Evolutionary conservation across 2,329 filamentous ascomycete species (phyloP), one percentile per base, ranked within the genome.

Genomic region (Apiospora sp.): DNA sequence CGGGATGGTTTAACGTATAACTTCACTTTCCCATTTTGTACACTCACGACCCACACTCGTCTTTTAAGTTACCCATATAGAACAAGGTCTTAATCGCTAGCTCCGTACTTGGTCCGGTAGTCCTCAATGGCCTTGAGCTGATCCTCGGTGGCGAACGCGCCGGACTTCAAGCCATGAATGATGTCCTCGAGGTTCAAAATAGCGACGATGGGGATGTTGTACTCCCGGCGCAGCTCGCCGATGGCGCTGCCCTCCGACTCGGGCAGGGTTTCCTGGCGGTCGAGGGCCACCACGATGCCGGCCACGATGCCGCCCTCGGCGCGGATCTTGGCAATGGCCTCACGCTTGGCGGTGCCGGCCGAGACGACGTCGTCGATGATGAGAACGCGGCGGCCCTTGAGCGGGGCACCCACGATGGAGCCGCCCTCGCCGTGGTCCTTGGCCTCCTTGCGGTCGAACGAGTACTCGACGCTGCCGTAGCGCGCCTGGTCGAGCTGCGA

Each of bases 291-390:
- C 27, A 98, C 89, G 72, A 98, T 95, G 43, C 95, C 96, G 4
- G 93, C 93, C 30, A 98, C 91, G 69, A 89, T 90, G 1, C 96
- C 96, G 3, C 96, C 96, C 81, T 97, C 93, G 78, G 90, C 90
- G 78, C 91, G 89, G 81, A 98, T 98, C 83, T 98, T 96, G 71
- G 91, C 91, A 74, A 98, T 95, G 19, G 96, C 94, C 83, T 98
- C 95, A 73, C 95, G 89, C 85, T 98, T 95, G 54, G 96, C 96
- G 1, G 95, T 98, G 41, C 96, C 96, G 0, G 95, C 96, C 0
- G 95, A 98, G 79, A 98, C 96, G 72, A 99, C 96, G 84, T 98
- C 96, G 86, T 99, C 96, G 54, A 99, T 92, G 77, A 99, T 93
- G 46, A 99, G 87, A 22, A 98, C 91, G 74, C 89, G 90, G 88